phyloP scores from a whole-genome alignment of 192 early-diverging fungal species.

The Umbelopsis sp. region DNA sequence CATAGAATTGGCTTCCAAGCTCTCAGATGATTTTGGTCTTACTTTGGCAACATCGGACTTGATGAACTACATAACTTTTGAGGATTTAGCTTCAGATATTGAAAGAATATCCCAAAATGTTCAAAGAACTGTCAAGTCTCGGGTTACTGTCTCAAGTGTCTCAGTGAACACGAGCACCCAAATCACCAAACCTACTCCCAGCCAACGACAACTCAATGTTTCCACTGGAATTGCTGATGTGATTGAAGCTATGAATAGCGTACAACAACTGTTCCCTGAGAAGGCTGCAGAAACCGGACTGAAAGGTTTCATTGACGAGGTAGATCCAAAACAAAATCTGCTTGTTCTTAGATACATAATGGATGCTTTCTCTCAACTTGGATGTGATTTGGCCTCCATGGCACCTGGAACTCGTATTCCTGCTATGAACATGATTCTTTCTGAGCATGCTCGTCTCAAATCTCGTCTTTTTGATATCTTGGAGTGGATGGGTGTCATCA shows the following conservation, averaged over 20 bases:
- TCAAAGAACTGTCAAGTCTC: background rate
- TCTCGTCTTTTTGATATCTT: constrained; percentile 5
- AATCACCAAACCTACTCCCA: background rate
- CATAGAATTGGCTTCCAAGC: background rate
- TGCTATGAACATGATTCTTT: background rate
- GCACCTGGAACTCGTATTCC: background rate
- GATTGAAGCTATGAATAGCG: background rate
- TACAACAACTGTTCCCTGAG: background rate
- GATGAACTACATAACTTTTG: background rate
- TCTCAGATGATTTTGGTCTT: background rate
- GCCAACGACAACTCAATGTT: background rate
- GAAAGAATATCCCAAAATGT: background rate
- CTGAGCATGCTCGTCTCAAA: background rate
- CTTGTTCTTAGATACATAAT: background rate
- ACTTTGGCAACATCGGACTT: background rate
- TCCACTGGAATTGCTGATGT: background rate
- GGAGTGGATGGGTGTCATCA: background rate
- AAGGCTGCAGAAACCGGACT: background rate
- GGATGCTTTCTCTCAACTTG: background rate
- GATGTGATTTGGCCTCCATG: background rate
- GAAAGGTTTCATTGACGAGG: background rate
- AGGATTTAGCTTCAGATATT: background rate
- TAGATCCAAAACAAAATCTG: constrained; percentile 1
- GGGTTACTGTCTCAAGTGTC: background rate
- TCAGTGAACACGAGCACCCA: background rate